Evolutionary conservation across 2,329 filamentous ascomycete genomes (phyloP).

Genomic region (Trematosphaeria pertusa): DNA sequence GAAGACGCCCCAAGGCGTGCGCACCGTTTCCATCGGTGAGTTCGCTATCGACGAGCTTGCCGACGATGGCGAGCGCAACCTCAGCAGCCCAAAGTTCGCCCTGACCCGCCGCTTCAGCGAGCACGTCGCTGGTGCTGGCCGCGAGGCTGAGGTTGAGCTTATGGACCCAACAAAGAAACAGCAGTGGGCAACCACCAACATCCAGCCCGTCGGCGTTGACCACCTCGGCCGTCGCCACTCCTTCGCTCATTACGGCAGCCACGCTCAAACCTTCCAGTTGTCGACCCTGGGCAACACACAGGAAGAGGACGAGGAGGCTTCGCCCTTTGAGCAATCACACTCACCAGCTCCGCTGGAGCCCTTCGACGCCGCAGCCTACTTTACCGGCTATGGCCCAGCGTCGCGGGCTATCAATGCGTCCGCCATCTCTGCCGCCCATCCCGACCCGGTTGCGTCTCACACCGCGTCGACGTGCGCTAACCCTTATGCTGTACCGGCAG

Average conservation of each 20-base stretch:
- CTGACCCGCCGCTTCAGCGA: constrained; percentile 48
- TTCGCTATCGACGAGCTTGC: constrained; percentile 73
- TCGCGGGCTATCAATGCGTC: constrained; percentile 46
- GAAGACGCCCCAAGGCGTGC: constrained; percentile 56
- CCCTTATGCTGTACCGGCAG: constrained; percentile 42
- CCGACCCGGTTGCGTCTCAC: constrained; percentile 37
- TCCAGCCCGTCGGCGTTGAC: constrained; percentile 28
- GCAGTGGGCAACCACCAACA: constrained; percentile 38
- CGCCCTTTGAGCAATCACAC: constrained; percentile 33
- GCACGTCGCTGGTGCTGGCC: constrained; percentile 31
- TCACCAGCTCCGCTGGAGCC: constrained; percentile 65
- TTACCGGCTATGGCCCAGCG: constrained; percentile 44
- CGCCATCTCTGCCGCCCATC: constrained; percentile 44
- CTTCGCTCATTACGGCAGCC: constrained; percentile 61
- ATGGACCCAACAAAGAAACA: constrained; percentile 32
- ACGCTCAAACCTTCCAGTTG: constrained; percentile 31
- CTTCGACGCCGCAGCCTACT: constrained; percentile 52
- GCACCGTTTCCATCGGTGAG: constrained; percentile 69
- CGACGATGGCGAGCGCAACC: constrained; percentile 67
- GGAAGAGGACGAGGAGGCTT: constrained; percentile 40
- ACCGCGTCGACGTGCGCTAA: constrained; percentile 32
- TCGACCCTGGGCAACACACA: constrained; percentile 39
- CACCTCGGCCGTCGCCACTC: constrained; percentile 78
- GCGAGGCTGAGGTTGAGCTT: constrained; percentile 32
- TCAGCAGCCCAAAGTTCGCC: constrained; percentile 46